Base-by-base conservation (phyloP, 2,329 filamentous ascomycete species). In the Xenoacremonium recifei region DNA sequence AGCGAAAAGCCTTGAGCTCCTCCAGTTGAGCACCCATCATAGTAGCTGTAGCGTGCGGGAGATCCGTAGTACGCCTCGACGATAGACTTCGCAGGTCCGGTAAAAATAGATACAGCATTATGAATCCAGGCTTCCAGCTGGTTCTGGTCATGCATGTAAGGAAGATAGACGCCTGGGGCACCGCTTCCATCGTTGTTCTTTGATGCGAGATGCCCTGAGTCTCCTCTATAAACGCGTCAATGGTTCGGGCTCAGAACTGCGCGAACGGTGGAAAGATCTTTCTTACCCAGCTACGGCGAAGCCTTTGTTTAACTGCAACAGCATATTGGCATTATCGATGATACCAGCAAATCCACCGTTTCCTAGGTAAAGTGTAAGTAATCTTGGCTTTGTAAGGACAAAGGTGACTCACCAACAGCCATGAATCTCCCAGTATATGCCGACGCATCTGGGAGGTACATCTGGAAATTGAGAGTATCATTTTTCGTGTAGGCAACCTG, bases 1-100 rank as follows among this genome's bases (percentile, higher is more conserved):
- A 36, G 34, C 3, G 37, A 25, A 20, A 44, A 44, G 1, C 42
- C 42, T 16, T 44, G 42, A 19, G 36, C 32, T 4, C 42, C 42
- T 13, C 42, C 42, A 13, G 42, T 44, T 9, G 42, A 44, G 33
- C 42, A 44, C 6, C 42, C 37, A 17, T 39, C 16, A 21, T 39
- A 44, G 19, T 44, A 40, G 7, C 15, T 39, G 12, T 30, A 31
- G 15, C 9, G 31, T 17, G 39, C 32, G 4, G 33, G 19, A 5
- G 35, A 11, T 4, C 39, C 39, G 9, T 42, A 42, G 27, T 30
- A 37, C 29, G 6, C 19, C 4, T 11, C 19, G 10, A 21, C 21
- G 12, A 42, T 12, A 12, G 23, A 19, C 3, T 21, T 42, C 9
- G 33, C 39, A 16, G 39, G 39, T 19, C 37, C 37, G n/a, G 33